Conservation (phyloP, 768 basidiomycete genomes). For the Pleurotus tuoliensis region DNA sequence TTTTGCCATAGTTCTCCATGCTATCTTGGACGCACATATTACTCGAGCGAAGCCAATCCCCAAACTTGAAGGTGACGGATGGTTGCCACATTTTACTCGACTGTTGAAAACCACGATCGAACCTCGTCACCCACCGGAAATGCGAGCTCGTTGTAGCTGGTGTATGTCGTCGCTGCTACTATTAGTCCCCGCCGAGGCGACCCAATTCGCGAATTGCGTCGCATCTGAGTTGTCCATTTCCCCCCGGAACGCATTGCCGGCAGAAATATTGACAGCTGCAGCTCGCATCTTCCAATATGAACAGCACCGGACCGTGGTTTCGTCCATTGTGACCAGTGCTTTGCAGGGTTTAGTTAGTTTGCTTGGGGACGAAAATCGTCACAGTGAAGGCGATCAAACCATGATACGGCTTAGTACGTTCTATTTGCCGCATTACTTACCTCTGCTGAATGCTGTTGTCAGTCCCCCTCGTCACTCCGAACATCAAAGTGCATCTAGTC, state of each 20-base stretch:
- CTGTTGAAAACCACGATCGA: constrained; percentile 16
- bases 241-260: constrained; percentile 21
- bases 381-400: constrained; percentile 15
- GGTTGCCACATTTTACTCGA: constrained; percentile 27
- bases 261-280: constrained; percentile 29
- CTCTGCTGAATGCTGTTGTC: constrained; percentile 9
- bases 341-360: constrained; percentile 51
- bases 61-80: constrained; percentile 18
- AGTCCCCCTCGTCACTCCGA: constrained; percentile 26
- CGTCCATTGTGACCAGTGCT: constrained; percentile 37
- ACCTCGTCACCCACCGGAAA: constrained; percentile 9
- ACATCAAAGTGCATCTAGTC: constrained; percentile 52
- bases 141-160: constrained; percentile 15
- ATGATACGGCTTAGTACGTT: constrained; percentile 37
- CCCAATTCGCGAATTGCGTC: constrained; percentile 19
- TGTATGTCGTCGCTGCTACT: constrained; percentile 27
- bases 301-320: constrained; percentile 21
- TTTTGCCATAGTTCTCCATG: constrained; percentile 37
- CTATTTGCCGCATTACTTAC: constrained; percentile 3
- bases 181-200: constrained; percentile 18
- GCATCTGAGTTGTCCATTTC: constrained; percentile 21
- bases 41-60: constrained; percentile 9
- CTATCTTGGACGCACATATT: constrained; percentile 41
- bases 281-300: constrained; percentile 16
- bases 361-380: constrained; percentile 31